Base-by-base conservation (phyloP, 2,329 filamentous ascomycete genomes). In the Xylariales sp. region DNA sequence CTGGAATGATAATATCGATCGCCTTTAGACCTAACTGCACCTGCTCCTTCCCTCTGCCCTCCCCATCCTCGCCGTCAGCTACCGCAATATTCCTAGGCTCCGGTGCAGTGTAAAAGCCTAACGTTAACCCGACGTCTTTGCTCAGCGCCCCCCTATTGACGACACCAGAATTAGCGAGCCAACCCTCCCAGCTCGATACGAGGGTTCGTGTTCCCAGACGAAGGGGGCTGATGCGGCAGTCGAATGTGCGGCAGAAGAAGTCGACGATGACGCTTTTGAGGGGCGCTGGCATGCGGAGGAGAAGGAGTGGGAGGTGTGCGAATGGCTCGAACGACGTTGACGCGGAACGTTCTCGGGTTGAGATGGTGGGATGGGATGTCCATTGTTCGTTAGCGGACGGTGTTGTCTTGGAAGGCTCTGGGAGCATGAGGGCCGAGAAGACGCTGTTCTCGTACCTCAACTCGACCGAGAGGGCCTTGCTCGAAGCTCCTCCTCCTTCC, bases 211-310 rank as follows among this genome's bases (percentile, higher is more conserved):
- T 76, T 5, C 72, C 71, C 2, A 80, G 54, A 1, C 62, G 62
- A 31, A 80, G 56, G 4, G 71, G 61, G 40, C 64, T 70, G 32
- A 79, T 67, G 20, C 73, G 74, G 46, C 74, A 78, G 58, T 81
- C 77, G 47, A 80, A 80, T 0, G 69, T 69, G 31, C 58, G 66
- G 3, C 68, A 63, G 9, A 81, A 58, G 55, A 79, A 81, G 16
- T 71, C 66, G n/a, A 64, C 46, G 1, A 80, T 49, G 15, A 73
- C 59, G 2, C 60, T 44, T 48, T 75, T 76, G 1, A 80, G 59
- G 2, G 73, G 58, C 4, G 69, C 59, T 0, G 77, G 76, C 73
- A 80, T 78, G 18, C 75, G 68, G 21, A 78, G 56, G 1, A 81
- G 59, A 3, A 80, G 60, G 0, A 80, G 59, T 0, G 76, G 76